These are phyloP conservation scores for Blastomyces gilchristii DNA, from an alignment of 2,329 filamentous ascomycete genomes.

Conservation along the genomic window DNA sequence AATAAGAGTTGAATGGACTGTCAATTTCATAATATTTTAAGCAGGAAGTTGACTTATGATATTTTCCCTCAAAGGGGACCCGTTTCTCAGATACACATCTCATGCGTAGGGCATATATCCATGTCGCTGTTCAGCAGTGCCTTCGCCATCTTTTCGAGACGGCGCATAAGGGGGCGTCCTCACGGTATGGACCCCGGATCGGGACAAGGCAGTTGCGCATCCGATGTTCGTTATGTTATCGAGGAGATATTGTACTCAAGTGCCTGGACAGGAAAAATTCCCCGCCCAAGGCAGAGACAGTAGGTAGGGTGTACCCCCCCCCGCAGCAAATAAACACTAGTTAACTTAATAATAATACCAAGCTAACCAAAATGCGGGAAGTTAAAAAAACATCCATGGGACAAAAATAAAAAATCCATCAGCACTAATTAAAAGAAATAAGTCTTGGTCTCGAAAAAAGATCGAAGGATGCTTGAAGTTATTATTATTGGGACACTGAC, in stretches of 20 bases:
- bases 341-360: neutral
- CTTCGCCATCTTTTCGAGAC: neutral
- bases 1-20: neutral
- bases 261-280: no score
- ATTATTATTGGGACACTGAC: neutral
- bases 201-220: neutral
- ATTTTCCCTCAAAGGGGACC: neutral
- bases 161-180: neutral
- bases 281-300: neutral
- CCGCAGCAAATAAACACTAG: no score
- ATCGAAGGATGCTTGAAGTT: neutral
- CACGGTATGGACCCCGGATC: neutral
- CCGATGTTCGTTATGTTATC: no score
- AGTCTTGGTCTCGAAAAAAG: neutral
- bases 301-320: no score
- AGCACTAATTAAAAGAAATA: neutral
- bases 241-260: no score
- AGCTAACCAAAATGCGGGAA: neutral
- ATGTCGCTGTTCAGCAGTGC: neutral
- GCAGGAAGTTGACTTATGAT: neutral
- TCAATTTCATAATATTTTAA: neutral
- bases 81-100: neutral
- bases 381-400: neutral
- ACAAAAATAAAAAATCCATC: neutral
- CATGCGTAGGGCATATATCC: neutral